phyloP scores from a whole-genome alignment of 176 grass and related monocot species.

The Rhynchospora pubera region DNA sequence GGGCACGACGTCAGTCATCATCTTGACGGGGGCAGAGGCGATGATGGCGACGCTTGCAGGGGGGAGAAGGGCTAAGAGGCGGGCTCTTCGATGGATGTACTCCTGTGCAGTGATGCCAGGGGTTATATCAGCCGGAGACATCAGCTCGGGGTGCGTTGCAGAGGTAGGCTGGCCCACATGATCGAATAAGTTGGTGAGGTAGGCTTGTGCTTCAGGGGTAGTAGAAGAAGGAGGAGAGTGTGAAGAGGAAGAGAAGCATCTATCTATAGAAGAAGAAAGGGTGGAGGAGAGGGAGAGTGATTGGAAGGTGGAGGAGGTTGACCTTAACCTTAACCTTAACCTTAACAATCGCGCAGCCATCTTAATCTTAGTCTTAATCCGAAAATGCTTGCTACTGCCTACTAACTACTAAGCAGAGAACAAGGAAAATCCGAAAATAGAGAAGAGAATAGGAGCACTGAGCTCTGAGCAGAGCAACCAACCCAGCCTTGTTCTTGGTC shows the following conservation, averaged over 20 bases:
- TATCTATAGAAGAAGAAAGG: too few species aligned
- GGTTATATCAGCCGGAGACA: conserved; percentile 74
- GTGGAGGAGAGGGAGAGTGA: not conserved
- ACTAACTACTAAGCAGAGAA: too few species aligned
- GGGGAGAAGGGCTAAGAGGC: conserved; percentile 56
- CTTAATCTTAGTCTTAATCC: too few species aligned
- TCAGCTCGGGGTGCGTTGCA: conserved; percentile 8
- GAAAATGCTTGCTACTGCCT: too few species aligned
- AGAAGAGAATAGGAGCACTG: too few species aligned
- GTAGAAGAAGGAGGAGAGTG: conserved; percentile 3
- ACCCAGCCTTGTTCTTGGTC: too few species aligned
- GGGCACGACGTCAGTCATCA: conserved; percentile 96
- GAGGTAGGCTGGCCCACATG: conserved; percentile 61
- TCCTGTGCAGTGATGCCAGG: conserved; percentile 65
- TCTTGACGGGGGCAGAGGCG: conserved; percentile 72
- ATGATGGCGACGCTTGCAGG: conserved; percentile 77
- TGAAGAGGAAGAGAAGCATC: conserved; percentile 20
- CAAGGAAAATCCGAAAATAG: too few species aligned
- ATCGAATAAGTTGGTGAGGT: too few species aligned
- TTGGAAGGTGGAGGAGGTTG: too few species aligned
- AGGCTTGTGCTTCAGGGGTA: conserved; percentile 17
- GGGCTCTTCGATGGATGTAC: conserved; percentile 68
- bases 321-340: too few species aligned
- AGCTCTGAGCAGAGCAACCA: too few species aligned
- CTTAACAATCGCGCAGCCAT: too few species aligned